Conservation (phyloP, 371 early-diverging fungal species). For the Syncephalis fuscata region DNA sequence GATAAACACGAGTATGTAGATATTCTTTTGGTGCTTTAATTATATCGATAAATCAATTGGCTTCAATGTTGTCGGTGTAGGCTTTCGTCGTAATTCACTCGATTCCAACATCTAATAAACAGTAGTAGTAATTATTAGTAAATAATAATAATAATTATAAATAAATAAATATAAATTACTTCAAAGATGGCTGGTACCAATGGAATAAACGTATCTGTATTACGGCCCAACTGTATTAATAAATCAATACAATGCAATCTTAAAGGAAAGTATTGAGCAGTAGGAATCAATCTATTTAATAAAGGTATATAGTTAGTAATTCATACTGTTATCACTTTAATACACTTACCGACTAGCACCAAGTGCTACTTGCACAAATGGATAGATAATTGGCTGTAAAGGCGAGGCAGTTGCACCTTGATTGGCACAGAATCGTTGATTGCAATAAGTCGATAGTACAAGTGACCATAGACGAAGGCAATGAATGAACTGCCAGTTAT, state of each 20-base stretch:
- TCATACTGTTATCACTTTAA: too few relatives aligned
- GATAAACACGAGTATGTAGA: conserved; percentile 64
- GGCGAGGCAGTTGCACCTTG: conserved; percentile 27
- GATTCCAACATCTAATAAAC: conserved; percentile 18
- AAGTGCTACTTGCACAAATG: conserved; percentile 72
- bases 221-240: conserved; percentile 44
- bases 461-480: conserved; percentile 78
- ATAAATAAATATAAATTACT: conserved; percentile 27
- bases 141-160: conserved; percentile 11
- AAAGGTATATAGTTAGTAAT: background rate
- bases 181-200: conserved; percentile 67
- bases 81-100: conserved; percentile 29
- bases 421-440: conserved; percentile 5
- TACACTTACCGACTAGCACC: conserved; percentile 42
- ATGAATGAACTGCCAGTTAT: conserved; percentile 91
- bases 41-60: conserved; percentile 55
- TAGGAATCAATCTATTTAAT: conserved; percentile 52
- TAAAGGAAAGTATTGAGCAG: conserved; percentile 76
- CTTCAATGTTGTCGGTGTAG: conserved; percentile 53
- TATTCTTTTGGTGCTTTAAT: conserved; percentile 65
- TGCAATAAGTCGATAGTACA: conserved; percentile 54
- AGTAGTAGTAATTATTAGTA: too few relatives aligned
- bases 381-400: conserved; percentile 70
- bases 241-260: conserved; percentile 68
- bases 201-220: conserved; percentile 71